Percentiles rank a stretch among this genome's conserved stretches.
Conservation (phyloP, 257 asterid genomes). For the Gentiana straminea region DNA sequence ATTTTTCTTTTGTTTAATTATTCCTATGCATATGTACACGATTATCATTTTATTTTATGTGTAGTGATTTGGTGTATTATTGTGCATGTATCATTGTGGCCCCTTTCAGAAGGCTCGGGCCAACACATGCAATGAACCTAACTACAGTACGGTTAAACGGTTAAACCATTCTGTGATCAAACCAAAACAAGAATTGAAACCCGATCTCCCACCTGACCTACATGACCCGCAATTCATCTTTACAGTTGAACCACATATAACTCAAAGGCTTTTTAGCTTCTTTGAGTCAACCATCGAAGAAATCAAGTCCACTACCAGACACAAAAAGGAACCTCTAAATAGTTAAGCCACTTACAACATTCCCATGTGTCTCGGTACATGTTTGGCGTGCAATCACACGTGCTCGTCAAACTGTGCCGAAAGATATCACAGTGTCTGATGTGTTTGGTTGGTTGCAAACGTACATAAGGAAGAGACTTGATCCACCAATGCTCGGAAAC, state of each 20-base stretch:
- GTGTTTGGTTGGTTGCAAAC: slow-evolving; percentile 34
- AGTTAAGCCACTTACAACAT: slow-evolving; percentile 51
- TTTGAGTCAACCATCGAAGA: slow-evolving; percentile 59
- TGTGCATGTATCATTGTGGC: too few species aligned
- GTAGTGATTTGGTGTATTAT: too few species aligned
- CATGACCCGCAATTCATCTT: slow-evolving; percentile 15
- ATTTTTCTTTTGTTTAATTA: too few species aligned
- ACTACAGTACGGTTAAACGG: slow-evolving; percentile 32
- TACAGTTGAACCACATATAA: slow-evolving; percentile 23
- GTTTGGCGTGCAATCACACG: slow-evolving; percentile 90
- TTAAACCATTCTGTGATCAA: slow-evolving; percentile 75
- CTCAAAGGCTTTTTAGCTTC: slow-evolving; percentile 69
- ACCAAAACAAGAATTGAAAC: slow-evolving; percentile 79
- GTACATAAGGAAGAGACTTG: slow-evolving; percentile 25
- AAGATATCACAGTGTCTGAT: slow-evolving; percentile 80
- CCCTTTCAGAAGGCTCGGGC: slow-evolving; percentile 62
- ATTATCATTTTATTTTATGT: too few species aligned
- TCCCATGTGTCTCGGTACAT: slow-evolving; percentile 85
- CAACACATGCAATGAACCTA: slow-evolving; percentile 28
- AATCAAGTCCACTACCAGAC: slow-evolving; percentile 51
- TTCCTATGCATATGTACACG: too few species aligned
- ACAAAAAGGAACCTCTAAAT: slow-evolving; percentile 5
- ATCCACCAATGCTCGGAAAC: slow-evolving; percentile 86
- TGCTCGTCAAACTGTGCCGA: slow-evolving; percentile 67
- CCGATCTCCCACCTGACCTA: slow-evolving; percentile 40